Conservation (phyloP, 495 filamentous ascomycete genomes). For the Xylaria palmicola region DNA sequence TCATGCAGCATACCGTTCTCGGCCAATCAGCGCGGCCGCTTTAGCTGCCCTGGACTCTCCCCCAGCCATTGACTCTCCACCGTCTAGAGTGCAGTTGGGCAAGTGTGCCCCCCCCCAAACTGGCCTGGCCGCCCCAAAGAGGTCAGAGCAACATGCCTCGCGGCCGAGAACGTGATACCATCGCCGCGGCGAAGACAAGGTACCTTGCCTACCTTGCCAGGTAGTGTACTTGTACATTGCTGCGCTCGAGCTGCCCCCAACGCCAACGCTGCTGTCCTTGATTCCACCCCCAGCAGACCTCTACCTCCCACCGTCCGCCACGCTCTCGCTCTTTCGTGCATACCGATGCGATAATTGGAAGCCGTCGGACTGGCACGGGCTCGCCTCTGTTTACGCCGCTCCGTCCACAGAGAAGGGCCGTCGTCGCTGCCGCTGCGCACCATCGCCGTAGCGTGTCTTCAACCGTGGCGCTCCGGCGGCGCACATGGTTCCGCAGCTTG, state of each 20-base stretch:
- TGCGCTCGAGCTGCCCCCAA: conserved; percentile 1
- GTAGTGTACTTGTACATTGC: not conserved
- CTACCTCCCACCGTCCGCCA: conserved; percentile 4
- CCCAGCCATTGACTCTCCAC: conserved; percentile 10
- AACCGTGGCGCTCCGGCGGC: not conserved
- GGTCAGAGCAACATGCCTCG: conserved; percentile 5
- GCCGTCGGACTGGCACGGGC: not conserved
- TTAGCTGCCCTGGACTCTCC: not conserved
- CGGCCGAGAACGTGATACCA: conserved; percentile 5
- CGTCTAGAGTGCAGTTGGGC: not conserved
- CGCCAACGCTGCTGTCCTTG: not conserved
- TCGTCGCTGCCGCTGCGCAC: no score
- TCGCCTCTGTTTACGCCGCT: not conserved
- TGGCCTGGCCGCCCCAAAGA: conserved; percentile 6
- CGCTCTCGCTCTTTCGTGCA: not conserved
- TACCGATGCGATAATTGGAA: conserved; percentile 9
- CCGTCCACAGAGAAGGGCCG: no score
- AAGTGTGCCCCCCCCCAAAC: not conserved
- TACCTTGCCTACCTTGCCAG: conserved; percentile 3
- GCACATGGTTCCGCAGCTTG: conserved; percentile 2
- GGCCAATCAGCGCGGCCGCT: not conserved
- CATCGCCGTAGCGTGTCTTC: not conserved
- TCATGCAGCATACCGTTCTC: not conserved
- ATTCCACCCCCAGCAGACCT: conserved; percentile 7
- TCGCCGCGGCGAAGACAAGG: not conserved